Percentiles rank a stretch among this genome's conserved stretches.
phyloP scores from a whole-genome alignment of 2,329 filamentous ascomycete genomes.

The Didymella lethalis region DNA sequence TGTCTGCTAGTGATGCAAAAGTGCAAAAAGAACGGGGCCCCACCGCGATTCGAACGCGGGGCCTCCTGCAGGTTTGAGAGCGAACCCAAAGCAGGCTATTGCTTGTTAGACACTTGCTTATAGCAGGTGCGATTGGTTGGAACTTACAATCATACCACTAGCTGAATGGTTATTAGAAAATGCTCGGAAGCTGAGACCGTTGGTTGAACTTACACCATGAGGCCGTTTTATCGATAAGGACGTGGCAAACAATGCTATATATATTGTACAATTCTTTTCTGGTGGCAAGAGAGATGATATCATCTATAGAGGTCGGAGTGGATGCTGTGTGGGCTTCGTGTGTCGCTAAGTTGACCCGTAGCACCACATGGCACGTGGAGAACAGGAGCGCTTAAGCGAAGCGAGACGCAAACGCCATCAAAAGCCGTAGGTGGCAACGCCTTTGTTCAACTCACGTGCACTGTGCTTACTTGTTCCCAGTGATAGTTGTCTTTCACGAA shows the following conservation, averaged over 20 bases:
- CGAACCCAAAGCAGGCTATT: conserved; percentile 18
- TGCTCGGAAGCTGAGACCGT: no score
- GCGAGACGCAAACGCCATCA: neutral
- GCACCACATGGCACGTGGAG: neutral
- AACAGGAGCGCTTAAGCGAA: neutral
- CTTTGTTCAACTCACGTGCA: neutral
- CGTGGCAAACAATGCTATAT: neutral
- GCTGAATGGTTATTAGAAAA: conserved; percentile 3
- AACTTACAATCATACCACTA: conserved; percentile 21
- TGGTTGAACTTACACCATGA: conserved; percentile 12
- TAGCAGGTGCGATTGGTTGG: neutral
- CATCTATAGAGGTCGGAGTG: neutral
- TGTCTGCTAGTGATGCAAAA: neutral
- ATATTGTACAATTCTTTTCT: neutral
- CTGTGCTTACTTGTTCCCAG: neutral
- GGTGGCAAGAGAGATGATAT: no score
- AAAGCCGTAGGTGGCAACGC: neutral
- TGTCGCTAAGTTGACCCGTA: neutral
- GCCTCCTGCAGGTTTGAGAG: conserved; percentile 18
- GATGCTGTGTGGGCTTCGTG: neutral
- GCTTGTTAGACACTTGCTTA: conserved; percentile 3
- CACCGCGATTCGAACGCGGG: conserved; percentile 20
- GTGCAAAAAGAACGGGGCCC: neutral
- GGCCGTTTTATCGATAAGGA: conserved; percentile 24
- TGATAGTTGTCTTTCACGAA: neutral